Evolutionary conservation across 1,284 basidiomycete species (phyloP), one percentile per base, ranked within the genome.

Genomic region (Filobasidium uniguttulatum): DNA sequence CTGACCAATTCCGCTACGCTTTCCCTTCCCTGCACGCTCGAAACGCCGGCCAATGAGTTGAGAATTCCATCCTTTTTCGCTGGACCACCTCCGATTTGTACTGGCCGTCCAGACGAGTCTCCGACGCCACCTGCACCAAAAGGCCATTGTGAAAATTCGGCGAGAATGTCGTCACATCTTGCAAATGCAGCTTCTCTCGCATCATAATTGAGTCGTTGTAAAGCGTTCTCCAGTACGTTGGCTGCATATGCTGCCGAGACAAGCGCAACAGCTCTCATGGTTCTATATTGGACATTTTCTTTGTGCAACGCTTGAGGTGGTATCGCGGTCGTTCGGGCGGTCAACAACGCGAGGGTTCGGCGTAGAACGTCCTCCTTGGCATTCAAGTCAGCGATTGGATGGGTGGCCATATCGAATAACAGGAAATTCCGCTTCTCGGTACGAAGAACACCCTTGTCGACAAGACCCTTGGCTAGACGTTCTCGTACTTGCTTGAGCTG

Each of bases 361-460:
- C 75, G 71, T 59, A 94, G 75, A 60, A 94, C 78, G 55, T 77
- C 74, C 62, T 90, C 87, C 67, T 96, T 94, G 14, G 82, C 82
- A 52, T 84, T 82, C 23, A 86, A 77, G 68, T 94, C 90, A 7
- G 88, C 85, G 49, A 94, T 83, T 1, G 90, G 90, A 67, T 94
- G 90, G 0, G 90, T 94, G 19, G 90, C 89, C 90, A 94, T 94
- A 72, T 96, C 90, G 68, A 94, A 94, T n/a, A 94, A 75, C 40
- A 94, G 76, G 69, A 94, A 94, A 69, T 94, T 94, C 65, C 88
- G 84, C 67, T 94, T 94, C 68, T 94, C 90, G 10, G 90, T 96
- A 43, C 90, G 82, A n/a, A 96, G 77, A 35, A 96, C 80, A 59
- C 90, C 90, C 70, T 96, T 96, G 75, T 96, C 90, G 48, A 93